Conservation (phyloP, 306 rosid species). For the Gillenia trifoliata region DNA sequence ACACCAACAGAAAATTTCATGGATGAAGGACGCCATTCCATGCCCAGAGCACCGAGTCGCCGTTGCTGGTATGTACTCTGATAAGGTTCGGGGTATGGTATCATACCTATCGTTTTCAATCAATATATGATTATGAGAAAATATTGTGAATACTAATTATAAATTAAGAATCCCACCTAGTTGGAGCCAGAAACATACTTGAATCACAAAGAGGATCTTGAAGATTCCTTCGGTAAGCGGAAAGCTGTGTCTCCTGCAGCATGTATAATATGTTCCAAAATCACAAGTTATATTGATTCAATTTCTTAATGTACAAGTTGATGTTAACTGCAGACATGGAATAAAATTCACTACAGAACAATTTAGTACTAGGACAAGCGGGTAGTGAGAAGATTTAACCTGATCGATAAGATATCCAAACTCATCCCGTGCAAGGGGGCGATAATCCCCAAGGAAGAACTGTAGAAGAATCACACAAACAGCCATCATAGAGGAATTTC, state of each 20-base stretch:
- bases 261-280: constrained; percentile 15
- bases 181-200: constrained; percentile 44
- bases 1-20: constrained; percentile 61
- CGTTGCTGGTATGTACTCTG: constrained; percentile 77
- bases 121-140: constrained; percentile 22
- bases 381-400: constrained; percentile 35
- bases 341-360: constrained; percentile 20
- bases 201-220: constrained; percentile 91
- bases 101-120: constrained; percentile 52
- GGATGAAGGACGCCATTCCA: constrained; percentile 80
- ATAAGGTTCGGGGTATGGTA: constrained; percentile 88
- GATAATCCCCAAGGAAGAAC: constrained; percentile 92
- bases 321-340: constrained; percentile 1
- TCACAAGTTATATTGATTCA: constrained; percentile 4
- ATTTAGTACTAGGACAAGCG: constrained; percentile 4
- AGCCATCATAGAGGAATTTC: constrained; percentile 20
- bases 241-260: constrained; percentile 77
- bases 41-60: constrained; percentile 81
- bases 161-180: constrained; percentile 8
- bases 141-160: background rate
- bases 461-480: constrained; percentile 34
- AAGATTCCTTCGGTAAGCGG: constrained; percentile 58
- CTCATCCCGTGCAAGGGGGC: constrained; percentile 66
- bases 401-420: constrained; percentile 77
- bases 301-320: constrained; percentile 2